Conservation (phyloP, 2,329 filamentous ascomycete species). For the Zymoseptoria ardabiliae region DNA sequence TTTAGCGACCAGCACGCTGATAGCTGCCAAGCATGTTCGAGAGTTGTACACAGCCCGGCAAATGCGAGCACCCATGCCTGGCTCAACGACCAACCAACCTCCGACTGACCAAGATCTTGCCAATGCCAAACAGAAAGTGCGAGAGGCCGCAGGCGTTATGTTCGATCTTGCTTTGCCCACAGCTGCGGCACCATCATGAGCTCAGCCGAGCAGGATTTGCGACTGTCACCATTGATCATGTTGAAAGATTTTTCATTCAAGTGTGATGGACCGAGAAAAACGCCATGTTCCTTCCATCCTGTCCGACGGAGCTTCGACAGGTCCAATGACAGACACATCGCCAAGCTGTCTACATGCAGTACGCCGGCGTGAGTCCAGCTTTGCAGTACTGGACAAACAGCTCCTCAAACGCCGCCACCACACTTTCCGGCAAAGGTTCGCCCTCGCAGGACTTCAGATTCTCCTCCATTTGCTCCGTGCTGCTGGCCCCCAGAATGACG, state of each 20-base stretch:
- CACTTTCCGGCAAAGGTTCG: constrained; percentile 19
- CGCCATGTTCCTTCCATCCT: too few relatives aligned
- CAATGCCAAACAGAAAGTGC: constrained; percentile 18
- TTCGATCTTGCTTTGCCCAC: constrained; percentile 14
- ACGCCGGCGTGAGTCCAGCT: constrained; percentile 12
- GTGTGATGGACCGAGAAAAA: background rate
- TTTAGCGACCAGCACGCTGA: constrained; percentile 19
- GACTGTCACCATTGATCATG: background rate
- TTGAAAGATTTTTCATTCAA: background rate
- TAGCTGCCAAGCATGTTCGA: constrained; percentile 18
- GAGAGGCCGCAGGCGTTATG: constrained; percentile 21
- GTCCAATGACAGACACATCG: background rate
- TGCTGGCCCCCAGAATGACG: constrained; percentile 35
- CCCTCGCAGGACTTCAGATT: constrained; percentile 24
- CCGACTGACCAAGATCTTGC: constrained; percentile 19
- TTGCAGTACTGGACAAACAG: constrained; percentile 15
- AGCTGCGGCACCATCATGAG: background rate
- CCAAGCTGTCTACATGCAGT: constrained; percentile 8
- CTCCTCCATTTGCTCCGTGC: constrained; percentile 25
- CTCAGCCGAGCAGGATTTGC: background rate
- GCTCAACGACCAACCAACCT: constrained; percentile 6
- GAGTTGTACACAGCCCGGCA: constrained; percentile 20
- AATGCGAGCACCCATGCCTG: constrained; percentile 9
- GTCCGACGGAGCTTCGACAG: background rate
- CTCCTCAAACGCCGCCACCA: constrained; percentile 18